phyloP scores from a whole-genome alignment of 2,329 filamentous ascomycete genomes.

The Penicillium sp. region DNA sequence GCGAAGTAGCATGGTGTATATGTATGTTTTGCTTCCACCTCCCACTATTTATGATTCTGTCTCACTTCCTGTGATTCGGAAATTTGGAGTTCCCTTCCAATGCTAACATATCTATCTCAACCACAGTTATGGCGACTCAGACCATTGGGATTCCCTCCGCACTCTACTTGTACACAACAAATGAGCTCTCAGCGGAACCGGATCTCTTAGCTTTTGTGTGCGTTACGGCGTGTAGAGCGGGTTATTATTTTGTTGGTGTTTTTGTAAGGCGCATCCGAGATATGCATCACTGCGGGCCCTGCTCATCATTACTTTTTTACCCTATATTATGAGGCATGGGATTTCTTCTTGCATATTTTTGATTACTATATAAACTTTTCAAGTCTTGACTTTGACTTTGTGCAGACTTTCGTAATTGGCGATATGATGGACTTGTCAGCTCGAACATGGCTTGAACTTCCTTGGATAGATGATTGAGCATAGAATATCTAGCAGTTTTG shows the following conservation, averaged over 20 bases:
- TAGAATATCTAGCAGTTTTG: neutral
- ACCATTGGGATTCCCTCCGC: constrained; percentile 81
- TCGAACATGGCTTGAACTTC: neutral
- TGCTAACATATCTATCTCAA: constrained; percentile 13
- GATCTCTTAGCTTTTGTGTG: constrained; percentile 15
- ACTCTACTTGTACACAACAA: constrained; percentile 86
- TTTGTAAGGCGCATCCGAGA: neutral
- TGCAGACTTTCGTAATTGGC: neutral
- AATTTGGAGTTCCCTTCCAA: neutral
- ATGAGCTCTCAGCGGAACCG: constrained; percentile 30
- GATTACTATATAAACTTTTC: neutral
- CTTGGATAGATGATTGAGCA: too few relatives aligned
- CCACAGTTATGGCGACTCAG: constrained; percentile 69
- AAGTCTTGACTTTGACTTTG: neutral
- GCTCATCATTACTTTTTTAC: constrained; percentile 2
- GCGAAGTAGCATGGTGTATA: constrained; percentile 95
- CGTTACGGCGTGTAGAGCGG: constrained; percentile 22
- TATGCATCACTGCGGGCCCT: constrained; percentile 2
- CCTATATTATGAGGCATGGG: constrained; percentile 16
- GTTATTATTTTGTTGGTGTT: constrained; percentile 4
- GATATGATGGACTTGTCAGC: neutral
- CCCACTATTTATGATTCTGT: neutral
- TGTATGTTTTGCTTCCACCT: constrained; percentile 59
- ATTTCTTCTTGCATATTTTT: neutral
- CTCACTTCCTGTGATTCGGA: neutral